Evolutionary conservation across 306 rosid species (phyloP).

Genomic region (Pyrus communis): DNA sequence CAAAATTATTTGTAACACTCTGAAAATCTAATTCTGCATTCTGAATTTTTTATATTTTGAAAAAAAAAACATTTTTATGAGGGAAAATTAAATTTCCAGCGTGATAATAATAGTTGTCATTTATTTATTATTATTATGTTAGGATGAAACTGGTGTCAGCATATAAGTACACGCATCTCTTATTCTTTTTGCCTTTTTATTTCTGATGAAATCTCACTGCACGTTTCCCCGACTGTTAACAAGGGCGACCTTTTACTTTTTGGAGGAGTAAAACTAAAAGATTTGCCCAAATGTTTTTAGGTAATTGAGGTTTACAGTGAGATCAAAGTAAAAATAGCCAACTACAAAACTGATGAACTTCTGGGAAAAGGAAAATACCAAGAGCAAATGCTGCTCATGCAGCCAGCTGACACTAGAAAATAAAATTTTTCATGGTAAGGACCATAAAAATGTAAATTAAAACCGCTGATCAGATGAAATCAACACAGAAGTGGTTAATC

Average conservation of each 20-base stretch:
- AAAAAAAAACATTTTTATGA: too few species aligned
- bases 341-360: background rate
- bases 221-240: background rate
- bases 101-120: too few species aligned
- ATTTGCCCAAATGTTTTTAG: background rate
- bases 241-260: background rate
- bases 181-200: conserved; percentile 5
- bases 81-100: too few species aligned
- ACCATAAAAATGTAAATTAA: background rate
- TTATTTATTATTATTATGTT: background rate
- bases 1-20: too few species aligned
- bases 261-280: background rate
- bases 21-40: too few species aligned
- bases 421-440: too few species aligned
- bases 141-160: conserved; percentile 1
- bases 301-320: background rate
- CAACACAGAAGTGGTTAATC: background rate
- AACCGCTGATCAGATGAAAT: background rate
- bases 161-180: background rate
- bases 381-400: background rate
- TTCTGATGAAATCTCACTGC: background rate
- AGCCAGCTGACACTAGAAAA: too few species aligned
- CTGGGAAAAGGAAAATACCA: background rate
- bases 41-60: too few species aligned
- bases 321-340: background rate